A percentile compares a stretch with the other conserved stretches of the same genome.
Conservation (phyloP, 257 asterid genomes). For the Hygrophila difformis region DNA sequence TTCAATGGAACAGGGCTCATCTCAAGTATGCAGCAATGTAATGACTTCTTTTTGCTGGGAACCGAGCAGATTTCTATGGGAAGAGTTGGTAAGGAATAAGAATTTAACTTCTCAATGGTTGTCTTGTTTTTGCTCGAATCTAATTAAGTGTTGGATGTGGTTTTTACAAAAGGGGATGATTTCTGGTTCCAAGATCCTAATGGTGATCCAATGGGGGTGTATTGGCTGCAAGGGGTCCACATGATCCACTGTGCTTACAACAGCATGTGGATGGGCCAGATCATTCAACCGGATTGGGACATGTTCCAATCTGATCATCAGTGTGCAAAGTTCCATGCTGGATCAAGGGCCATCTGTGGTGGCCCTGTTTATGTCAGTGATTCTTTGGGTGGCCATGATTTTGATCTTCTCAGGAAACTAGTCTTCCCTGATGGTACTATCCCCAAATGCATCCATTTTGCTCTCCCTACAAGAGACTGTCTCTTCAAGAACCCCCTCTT, state of each 20-base stretch:
- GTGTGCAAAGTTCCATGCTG: conserved; percentile 69
- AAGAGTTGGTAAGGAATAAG: conserved; percentile 55
- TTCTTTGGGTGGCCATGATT: conserved; percentile 62
- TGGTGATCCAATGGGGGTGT: conserved; percentile 75
- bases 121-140: background rate
- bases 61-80: conserved; percentile 65
- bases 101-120: background rate
- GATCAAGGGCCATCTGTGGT: conserved; percentile 74
- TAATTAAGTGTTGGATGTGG: no score
- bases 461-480: conserved; percentile 77
- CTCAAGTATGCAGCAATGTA: conserved; percentile 78
- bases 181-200: conserved; percentile 85
- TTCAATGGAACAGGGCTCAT: conserved; percentile 63
- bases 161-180: conserved; percentile 43
- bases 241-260: conserved; percentile 85
- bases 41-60: conserved; percentile 66
- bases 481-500: conserved; percentile 72
- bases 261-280: conserved; percentile 84
- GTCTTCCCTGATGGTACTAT: conserved; percentile 57
- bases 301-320: conserved; percentile 72
- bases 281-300: conserved; percentile 83
- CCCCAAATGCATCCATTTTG: conserved; percentile 59
- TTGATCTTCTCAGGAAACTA: conserved; percentile 46
- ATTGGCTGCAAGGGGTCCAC: conserved; percentile 84
- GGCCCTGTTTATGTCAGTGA: conserved; percentile 78